Base-by-base conservation (phyloP, 441 rosid genomes). In the Flueggea neowawraea region DNA sequence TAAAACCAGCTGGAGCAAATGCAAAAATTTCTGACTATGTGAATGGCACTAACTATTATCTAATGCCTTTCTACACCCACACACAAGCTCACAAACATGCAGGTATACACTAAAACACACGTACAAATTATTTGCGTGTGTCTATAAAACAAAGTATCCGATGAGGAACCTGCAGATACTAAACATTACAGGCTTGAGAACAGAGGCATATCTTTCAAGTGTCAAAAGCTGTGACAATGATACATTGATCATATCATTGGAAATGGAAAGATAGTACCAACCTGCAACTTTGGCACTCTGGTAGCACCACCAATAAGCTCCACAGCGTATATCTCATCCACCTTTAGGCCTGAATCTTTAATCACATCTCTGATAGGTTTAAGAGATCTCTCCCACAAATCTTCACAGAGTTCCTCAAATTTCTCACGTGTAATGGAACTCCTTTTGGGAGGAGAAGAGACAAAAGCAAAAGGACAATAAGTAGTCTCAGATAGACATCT, bases 211-310 rank as follows among this genome's bases (percentile, higher is more conserved):
- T 36, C 7, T 36, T 36, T 36, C 41, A 8, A 36, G 41, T 36
- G 41, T 5, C 9, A 8, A 36, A 36, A 36, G 41, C 41, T 36
- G 41, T 36, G 41, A 36, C 41, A 36, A 36, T 8, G 6, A 8
- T 36, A 8, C 41, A 36, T 5, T 36, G 50, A 11, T 10, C 50
- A 47, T 14, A 47, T 10, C 3, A 0, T 47, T 47, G 50, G 14
- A 47, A 47, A 47, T 47, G 50, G 1, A 14, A 53, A 41, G 45
- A 49, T 33, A 71, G 63, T 36, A 63, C 79, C 66, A 71, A 94
- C 99, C 97, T 94, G 96, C 82, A 94, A 83, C 77, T 94, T 94
- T 64, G 99, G 99, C 63, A 94, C 96, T 81, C 99, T 83, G 55
- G 95, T 89, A 65, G 96, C 96, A 57, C 99, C 99, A 69, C 99